Evolutionary conservation across 345 rosid genomes (phyloP), one percentile per base, ranked within the genome.

Genomic region (Cardiospermum halicacabum): DNA sequence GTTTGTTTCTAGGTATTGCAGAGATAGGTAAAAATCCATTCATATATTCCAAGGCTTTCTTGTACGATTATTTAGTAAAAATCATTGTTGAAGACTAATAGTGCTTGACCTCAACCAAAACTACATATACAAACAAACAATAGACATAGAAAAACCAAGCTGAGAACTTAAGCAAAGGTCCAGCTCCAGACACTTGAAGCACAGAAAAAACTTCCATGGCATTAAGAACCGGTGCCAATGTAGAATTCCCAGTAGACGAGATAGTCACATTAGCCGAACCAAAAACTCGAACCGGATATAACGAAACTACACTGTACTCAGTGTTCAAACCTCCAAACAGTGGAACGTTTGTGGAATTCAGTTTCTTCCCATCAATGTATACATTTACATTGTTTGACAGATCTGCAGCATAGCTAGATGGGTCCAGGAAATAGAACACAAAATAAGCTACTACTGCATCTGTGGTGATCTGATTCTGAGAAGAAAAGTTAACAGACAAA

Each of bases 151-250:
- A n/a, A n/a, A n/a, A n/a, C n/a, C n/a, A n/a, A n/a, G n/a, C n/a
- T n/a, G 58, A 22, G 16, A 13, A 34, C 58, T 34, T 6, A 21
- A 34, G 9, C 8, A 18, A 1, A 34, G 19, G 11, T 12, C 19
- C 18, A 42, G 32, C 56, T n/a, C 40, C 40, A 0, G 65, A 64
- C 2, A 49, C 58, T 64, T 37, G 59, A 15, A 22, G 56, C 8
- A 1, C 58, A 43, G 54, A 31, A 37, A 66, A 72, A 1, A 47
- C 64, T 61, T 60, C 47, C 67, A 56, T 56, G 42, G 60, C 72
- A 12, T 63, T 67, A 1, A 62, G 24, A 3, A 67, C 13, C n/a
- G 60, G 68, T 7, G 72, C 54, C 31, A 56, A 25, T 11, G 58
- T 57, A 2, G 76, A 54, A 18, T 47, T 58, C 10, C 22, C 45